Base-by-base conservation (phyloP, 2,329 filamentous ascomycete genomes). In the Pyrenochaeta sp. region DNA sequence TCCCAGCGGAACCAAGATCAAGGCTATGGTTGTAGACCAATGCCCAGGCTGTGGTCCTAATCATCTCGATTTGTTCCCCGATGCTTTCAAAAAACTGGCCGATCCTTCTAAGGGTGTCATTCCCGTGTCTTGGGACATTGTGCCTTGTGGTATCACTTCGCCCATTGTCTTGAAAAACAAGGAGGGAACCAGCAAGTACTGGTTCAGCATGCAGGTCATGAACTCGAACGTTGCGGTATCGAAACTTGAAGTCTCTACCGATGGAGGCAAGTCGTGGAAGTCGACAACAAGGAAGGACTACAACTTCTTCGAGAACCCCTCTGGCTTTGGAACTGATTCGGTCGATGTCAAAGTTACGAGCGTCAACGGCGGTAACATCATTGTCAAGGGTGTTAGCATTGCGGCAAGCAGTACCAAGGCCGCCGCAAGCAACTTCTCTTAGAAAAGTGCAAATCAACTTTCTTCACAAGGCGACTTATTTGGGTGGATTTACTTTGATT, bases 161-260 rank as follows among this genome's bases (percentile, higher is more conserved):
- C 75, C 79, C 1, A 65, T 84, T 7, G 55, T 72, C 31, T 71
- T 83, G 17, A 75, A 77, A 65, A 81, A 80, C 69, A 82, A 83
- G 63, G 71, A 74, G 15, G 78, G 78, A 17, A 75, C 77, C 3
- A 79, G 76, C 4, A 60, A 68, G 20, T 75, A 76, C 65, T 82
- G 80, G 79, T 83, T 83, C 71, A 76, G 75, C 34, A 83, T 84
- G 76, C 85, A 88, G 65, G 83, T 87, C 29, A 74, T 85, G 58
- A 86, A 87, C 68, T 72, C 80, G 58, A 85, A 84, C 63, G 74
- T 81, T 47, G 74, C 77, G 11, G 76, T 87, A 27, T 57, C 73
- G 39, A 75, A 71, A 51, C 74, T 87, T 17, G 83, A 87, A 54
- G 83, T 87, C 44, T 83, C 80, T 45, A 82, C 76, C 13, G 79